Evolutionary conservation across 2,329 filamentous ascomycete genomes (phyloP).

Genomic region (Pseudomassariella vexata): DNA sequence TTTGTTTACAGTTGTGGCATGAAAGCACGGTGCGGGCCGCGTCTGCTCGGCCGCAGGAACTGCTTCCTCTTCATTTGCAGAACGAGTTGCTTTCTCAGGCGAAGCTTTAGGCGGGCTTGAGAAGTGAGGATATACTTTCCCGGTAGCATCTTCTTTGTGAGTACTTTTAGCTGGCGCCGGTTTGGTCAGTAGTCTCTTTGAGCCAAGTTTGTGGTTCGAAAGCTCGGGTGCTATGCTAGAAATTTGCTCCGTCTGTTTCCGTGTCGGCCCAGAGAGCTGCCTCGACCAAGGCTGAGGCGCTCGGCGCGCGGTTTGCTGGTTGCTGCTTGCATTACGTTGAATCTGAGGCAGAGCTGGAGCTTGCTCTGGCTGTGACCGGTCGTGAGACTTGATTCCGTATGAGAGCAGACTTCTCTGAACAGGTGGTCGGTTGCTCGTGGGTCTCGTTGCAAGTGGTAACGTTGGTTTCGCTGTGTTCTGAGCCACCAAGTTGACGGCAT

Average conservation of each 20-base stretch:
- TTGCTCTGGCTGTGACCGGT: conserved; percentile 16
- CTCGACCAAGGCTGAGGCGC: background rate
- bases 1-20: conserved; percentile 43
- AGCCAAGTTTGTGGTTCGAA: conserved; percentile 33
- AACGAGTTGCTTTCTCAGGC: conserved; percentile 10
- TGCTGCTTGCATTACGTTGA: background rate
- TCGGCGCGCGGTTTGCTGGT: background rate
- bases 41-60: conserved; percentile 26
- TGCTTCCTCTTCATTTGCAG: conserved; percentile 16
- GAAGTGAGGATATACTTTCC: conserved; percentile 48
- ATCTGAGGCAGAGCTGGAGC: background rate
- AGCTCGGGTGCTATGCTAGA: conserved; percentile 25
- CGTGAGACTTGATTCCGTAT: conserved; percentile 24
- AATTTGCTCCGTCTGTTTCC: conserved; percentile 5
- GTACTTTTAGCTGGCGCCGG: conserved; percentile 28
- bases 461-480: conserved; percentile 20
- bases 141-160: conserved; percentile 3
- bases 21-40: conserved; percentile 39
- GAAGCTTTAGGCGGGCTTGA: conserved; percentile 46
- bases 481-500: conserved; percentile 30
- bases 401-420: conserved; percentile 24
- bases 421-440: conserved; percentile 16
- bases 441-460: conserved; percentile 10
- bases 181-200: conserved; percentile 26
- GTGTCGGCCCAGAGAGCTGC: conserved; percentile 2